These are phyloP conservation scores for Naegleria fowleri DNA, from an alignment of 208 protist species.

Conservation along the genomic window DNA sequence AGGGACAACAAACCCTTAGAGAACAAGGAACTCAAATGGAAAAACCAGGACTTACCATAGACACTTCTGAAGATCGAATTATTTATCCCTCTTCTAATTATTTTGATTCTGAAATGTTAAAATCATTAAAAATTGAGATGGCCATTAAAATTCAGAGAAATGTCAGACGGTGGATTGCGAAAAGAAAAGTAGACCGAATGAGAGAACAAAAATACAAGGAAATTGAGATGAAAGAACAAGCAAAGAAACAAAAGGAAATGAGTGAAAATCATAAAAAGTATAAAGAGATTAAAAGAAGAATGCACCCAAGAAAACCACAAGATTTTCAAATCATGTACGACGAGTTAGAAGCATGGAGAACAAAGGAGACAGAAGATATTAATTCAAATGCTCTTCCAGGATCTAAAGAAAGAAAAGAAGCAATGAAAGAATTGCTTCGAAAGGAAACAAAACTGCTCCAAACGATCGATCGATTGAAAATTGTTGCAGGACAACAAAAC, in stretches of 20 bases:
- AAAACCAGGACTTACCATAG: conserved; percentile 55
- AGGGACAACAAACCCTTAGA: conserved; percentile 73
- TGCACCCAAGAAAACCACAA: conserved; percentile 69
- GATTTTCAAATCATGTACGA: conserved; percentile 85
- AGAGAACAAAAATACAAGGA: conserved; percentile 54
- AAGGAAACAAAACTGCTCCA: conserved; percentile 88
- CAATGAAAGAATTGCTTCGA: conserved; percentile 75
- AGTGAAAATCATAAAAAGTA: conserved; percentile 58
- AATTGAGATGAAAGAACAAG: conserved; percentile 53
- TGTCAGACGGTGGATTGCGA: conserved; percentile 83
- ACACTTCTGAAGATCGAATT: conserved; percentile 58
- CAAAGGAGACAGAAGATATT: conserved; percentile 67
- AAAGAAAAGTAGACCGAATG: conserved; percentile 57
- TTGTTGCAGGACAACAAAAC: conserved; percentile 56
- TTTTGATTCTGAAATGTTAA: conserved; percentile 66
- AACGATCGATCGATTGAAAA: conserved; percentile 83
- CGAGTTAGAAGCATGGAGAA: conserved; percentile 78
- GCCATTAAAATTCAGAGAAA: conserved; percentile 79
- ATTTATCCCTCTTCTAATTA: conserved; percentile 67
- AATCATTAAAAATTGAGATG: conserved; percentile 59
- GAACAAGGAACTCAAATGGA: conserved; percentile 83
- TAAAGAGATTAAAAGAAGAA: conserved; percentile 70
- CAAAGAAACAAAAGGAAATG: conserved; percentile 58
- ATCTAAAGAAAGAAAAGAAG: conserved; percentile 50
- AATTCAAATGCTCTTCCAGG: conserved; percentile 51